Evolutionary conservation across 768 basidiomycete genomes (phyloP).

Genomic region (Pleurotus tuber-regium): DNA sequence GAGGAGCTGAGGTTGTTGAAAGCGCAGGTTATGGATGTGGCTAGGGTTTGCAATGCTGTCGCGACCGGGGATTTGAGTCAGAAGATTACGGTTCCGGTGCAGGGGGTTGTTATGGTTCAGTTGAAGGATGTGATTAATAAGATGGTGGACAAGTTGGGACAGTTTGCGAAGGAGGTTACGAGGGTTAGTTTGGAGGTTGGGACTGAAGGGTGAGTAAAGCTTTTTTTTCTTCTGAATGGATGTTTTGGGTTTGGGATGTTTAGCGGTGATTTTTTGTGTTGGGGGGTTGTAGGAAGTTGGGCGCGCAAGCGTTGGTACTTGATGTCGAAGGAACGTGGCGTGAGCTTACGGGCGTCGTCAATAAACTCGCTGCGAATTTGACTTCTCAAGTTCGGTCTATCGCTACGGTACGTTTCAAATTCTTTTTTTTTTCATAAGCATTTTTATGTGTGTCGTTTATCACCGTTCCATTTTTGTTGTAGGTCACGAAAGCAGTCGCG

Average conservation of each 20-base stretch:
- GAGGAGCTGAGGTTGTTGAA: constrained; percentile 79
- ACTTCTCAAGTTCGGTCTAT: constrained; percentile 53
- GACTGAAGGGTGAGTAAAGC: constrained; percentile 65
- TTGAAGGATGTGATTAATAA: constrained; percentile 77
- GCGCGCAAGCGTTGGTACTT: constrained; percentile 79
- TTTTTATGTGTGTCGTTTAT: constrained; percentile 30
- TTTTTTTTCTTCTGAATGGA: no score
- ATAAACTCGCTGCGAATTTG: constrained; percentile 74
- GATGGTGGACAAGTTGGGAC: constrained; percentile 66
- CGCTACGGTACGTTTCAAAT: background rate
- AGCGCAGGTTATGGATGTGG: constrained; percentile 82
- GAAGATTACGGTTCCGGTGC: constrained; percentile 77
- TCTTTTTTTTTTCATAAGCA: background rate
- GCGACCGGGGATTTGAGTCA: constrained; percentile 73
- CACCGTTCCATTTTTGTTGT: constrained; percentile 81
- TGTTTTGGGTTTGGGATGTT: no score
- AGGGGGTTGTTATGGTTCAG: constrained; percentile 78
- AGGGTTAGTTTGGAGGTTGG: constrained; percentile 82
- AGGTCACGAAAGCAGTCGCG: constrained; percentile 92
- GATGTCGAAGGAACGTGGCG: constrained; percentile 89
- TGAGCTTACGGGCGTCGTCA: constrained; percentile 77
- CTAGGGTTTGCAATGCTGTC: constrained; percentile 78
- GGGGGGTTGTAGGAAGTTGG: constrained; percentile 57
- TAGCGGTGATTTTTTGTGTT: no score
- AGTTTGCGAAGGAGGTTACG: constrained; percentile 89